phyloP scores from a whole-genome alignment of 768 basidiomycete species.

The Pleurotus tuber-regium region DNA sequence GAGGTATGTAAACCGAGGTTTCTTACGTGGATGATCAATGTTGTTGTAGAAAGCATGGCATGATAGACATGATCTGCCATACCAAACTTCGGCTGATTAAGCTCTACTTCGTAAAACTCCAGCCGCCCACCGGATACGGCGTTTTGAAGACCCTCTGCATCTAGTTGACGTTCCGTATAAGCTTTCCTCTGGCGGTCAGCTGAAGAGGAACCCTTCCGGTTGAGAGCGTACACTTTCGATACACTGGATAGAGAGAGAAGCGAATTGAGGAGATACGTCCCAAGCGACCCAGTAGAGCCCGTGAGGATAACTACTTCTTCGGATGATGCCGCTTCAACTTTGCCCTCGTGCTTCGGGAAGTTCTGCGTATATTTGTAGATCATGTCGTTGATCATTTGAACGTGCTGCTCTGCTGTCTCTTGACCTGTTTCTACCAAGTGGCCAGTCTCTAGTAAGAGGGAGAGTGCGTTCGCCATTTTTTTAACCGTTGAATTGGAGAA shows the following conservation, averaged over 20 bases:
- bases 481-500: neutral
- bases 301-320: constrained; percentile 16
- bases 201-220: constrained; percentile 11
- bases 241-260: constrained; percentile 12
- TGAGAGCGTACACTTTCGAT: constrained; percentile 19
- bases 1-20: neutral
- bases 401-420: neutral
- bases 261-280: constrained; percentile 14
- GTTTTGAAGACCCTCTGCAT: neutral
- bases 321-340: neutral
- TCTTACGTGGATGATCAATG: neutral
- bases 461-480: neutral
- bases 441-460: neutral
- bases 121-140: neutral
- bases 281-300: constrained; percentile 19
- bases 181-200: neutral
- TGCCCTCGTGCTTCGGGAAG: neutral
- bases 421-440: neutral
- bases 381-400: neutral
- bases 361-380: neutral
- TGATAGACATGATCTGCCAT: neutral
- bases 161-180: neutral
- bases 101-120: constrained; percentile 1
- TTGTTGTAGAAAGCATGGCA: neutral
- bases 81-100: neutral